Base-by-base conservation (phyloP, 257 asterid species). In the Galeopsis tetrahit region DNA sequence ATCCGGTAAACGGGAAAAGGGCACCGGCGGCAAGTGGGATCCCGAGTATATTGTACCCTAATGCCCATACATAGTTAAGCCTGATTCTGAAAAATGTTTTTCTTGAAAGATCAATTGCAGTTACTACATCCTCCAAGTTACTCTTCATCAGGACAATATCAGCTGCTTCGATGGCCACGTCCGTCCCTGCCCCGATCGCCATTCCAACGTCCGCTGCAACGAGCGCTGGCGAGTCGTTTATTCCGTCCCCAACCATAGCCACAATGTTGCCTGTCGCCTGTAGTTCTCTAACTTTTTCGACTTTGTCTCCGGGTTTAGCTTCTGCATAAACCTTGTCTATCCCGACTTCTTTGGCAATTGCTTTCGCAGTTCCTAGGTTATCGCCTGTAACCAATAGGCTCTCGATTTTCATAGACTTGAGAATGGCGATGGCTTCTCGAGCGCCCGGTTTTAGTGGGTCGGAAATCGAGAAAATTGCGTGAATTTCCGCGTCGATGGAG, bases 231-330 rank as follows among this genome's bases (percentile, higher is more conserved):
- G 98, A 88, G 85, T 92, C 98, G 34, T 92, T 92, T 8, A 90
- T 86, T 39, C 96, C 98, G 8, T 92, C 96, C 8, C 98, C 98
- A 51, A 92, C 98, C 98, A 92, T 90, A 3, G 92, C 98, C 70
- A 92, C 96, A 3, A 82, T 72, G 43, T 82, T 67, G 11, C 93
- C 95, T 52, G 81, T 78, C 74, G 87, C 95, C 97, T 93, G 81
- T 66, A 93, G 76, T 70, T 93, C 85, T 77, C 83, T 87, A 32
- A 92, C 90, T 78, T 84, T 90, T 62, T 90, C 87, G 10, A 95
- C 96, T 83, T 92, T 92, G 32, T 82, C 80, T 63, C 80, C 84
- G 8, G 98, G 98, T 68, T 83, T 90, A 39, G 95, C 96, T 77
- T 90, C 93, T 56, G 98, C 98, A 10, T 82, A 52, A 13, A 92